phyloP scores from a whole-genome alignment of 1,284 basidiomycete genomes.

The Boletus semigastroideus region DNA sequence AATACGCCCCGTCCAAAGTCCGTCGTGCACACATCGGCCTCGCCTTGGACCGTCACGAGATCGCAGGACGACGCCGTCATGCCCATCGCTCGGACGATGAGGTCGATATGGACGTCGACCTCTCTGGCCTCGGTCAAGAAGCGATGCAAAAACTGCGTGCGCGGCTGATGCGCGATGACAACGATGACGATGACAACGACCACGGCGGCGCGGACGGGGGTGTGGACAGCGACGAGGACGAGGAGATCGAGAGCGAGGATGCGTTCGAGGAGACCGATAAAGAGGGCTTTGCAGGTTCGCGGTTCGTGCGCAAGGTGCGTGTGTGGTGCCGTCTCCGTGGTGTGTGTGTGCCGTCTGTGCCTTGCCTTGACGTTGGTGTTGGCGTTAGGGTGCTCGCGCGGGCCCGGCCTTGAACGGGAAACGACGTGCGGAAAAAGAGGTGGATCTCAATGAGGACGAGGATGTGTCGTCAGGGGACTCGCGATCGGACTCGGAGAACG shows the following conservation, averaged over 20 bases:
- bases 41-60: constrained; percentile 59
- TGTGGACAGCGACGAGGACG: constrained; percentile 69
- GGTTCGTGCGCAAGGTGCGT: constrained; percentile 50
- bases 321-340: constrained; percentile 16
- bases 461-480: constrained; percentile 33
- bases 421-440: constrained; percentile 22
- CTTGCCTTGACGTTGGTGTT: constrained; percentile 2
- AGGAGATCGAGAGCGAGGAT: constrained; percentile 77
- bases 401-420: constrained; percentile 12
- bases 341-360: neutral
- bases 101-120: constrained; percentile 27
- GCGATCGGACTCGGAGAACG: constrained; percentile 33
- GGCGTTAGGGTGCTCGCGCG: constrained; percentile 11
- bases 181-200: constrained; percentile 52
- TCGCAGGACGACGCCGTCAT: constrained; percentile 31
- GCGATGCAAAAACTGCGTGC: constrained; percentile 41
- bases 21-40: constrained; percentile 56
- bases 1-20: constrained; percentile 55
- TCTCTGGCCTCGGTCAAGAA: constrained; percentile 36
- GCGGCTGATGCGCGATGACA: constrained; percentile 57
- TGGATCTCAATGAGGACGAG: constrained; percentile 67
- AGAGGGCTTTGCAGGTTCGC: constrained; percentile 72
- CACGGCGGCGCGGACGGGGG: constrained; percentile 34
- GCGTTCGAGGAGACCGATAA: constrained; percentile 84
- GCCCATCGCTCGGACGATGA: constrained; percentile 37